These are phyloP conservation scores for Cercospora sesami DNA, from an alignment of 2,329 filamentous ascomycete genomes.

Conservation along the genomic window DNA sequence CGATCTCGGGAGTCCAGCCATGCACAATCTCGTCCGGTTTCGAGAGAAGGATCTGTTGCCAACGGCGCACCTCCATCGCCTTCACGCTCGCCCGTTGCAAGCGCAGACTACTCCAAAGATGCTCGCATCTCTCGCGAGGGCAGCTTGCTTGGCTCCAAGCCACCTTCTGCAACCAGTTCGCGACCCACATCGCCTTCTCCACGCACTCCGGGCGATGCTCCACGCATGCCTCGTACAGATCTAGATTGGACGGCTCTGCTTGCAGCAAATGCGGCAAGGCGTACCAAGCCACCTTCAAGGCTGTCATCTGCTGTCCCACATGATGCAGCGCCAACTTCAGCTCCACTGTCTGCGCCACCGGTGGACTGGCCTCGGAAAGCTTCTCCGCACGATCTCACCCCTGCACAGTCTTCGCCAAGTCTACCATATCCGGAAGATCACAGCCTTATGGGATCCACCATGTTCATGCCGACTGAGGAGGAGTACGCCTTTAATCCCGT, in stretches of 20 bases:
- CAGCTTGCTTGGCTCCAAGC: constrained; percentile 26
- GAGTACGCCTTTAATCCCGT: constrained; percentile 42
- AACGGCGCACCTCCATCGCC: constrained; percentile 16
- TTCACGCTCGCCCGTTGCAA: constrained; percentile 27
- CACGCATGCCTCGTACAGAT: constrained; percentile 35
- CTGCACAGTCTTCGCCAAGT: constrained; percentile 35
- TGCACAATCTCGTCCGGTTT: constrained; percentile 30
- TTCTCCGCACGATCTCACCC: constrained; percentile 29
- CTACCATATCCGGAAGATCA: constrained; percentile 50
- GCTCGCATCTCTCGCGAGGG: constrained; percentile 22
- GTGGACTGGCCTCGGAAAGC: constrained; percentile 6
- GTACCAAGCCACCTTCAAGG: constrained; percentile 32
- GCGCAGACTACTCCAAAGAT: constrained; percentile 24
- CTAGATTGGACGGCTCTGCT: constrained; percentile 36
- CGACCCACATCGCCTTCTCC: constrained; percentile 33
- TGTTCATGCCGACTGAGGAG: constrained; percentile 47
- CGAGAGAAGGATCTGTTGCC: constrained; percentile 29
- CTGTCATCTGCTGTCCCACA: constrained; percentile 29
- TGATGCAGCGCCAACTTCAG: constrained; percentile 14
- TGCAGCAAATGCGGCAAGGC: constrained; percentile 32
- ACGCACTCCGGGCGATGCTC: constrained; percentile 27
- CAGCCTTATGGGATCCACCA: constrained; percentile 37
- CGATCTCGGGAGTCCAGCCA: constrained; percentile 32
- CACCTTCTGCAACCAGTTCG: constrained; percentile 30
- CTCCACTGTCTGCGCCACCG: neutral